A percentile compares a stretch with the other conserved stretches of the same genome.
Evolutionary conservation across 495 filamentous ascomycete genomes (phyloP).

Genomic region (Terfezia boudieri): DNA sequence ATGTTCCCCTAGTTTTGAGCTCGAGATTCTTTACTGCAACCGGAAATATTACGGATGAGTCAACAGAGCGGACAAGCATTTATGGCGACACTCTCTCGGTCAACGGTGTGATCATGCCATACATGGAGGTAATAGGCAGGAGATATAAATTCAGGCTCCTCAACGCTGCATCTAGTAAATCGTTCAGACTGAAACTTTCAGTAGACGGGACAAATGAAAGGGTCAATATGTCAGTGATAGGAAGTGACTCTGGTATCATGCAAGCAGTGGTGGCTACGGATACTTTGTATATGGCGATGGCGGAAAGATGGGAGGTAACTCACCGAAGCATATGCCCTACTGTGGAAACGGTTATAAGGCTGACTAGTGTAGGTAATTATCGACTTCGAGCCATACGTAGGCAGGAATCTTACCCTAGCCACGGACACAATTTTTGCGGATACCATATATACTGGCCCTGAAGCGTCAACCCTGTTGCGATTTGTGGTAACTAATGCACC

Average conservation of each 20-base stretch:
- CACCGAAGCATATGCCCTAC: background rate
- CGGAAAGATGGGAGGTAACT: constrained; percentile 32
- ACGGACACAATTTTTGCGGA: constrained; percentile 25
- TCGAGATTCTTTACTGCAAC: constrained; percentile 26
- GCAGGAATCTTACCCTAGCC: constrained; percentile 29
- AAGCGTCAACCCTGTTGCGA: constrained; percentile 7
- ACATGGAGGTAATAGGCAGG: constrained; percentile 30
- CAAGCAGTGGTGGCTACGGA: constrained; percentile 19
- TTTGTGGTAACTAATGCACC: constrained; percentile 5
- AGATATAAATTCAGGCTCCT: constrained; percentile 37
- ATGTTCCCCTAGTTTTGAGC: constrained; percentile 30
- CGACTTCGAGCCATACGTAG: constrained; percentile 27
- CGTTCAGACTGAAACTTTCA: constrained; percentile 29
- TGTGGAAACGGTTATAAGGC: no score
- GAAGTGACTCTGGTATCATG: constrained; percentile 30
- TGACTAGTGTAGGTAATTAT: constrained; percentile 10
- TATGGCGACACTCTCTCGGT: constrained; percentile 35
- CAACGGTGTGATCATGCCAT: constrained; percentile 35
- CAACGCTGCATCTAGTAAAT: constrained; percentile 28
- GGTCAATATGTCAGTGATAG: constrained; percentile 26
- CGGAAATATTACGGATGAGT: constrained; percentile 12
- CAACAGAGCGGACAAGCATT: constrained; percentile 22
- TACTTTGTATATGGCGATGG: constrained; percentile 27
- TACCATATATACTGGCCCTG: constrained; percentile 21
- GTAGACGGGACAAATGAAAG: constrained; percentile 15